Conservation (phyloP, 2,329 filamentous ascomycete genomes). For the Xylariaceae sp. region DNA sequence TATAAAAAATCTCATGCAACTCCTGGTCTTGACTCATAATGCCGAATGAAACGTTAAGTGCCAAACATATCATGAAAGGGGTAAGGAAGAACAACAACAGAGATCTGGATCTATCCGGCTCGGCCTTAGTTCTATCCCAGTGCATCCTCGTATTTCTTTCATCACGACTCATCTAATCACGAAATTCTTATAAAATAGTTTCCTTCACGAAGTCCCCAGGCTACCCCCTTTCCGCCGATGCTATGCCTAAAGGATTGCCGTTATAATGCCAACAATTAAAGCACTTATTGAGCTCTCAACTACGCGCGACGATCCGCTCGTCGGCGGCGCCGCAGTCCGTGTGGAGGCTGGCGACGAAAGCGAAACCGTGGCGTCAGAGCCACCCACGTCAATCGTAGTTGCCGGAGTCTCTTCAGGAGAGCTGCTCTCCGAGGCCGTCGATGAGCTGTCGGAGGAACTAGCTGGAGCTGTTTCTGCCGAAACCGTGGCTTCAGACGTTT, state of each 20-base stretch:
- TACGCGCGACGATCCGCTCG: constrained; percentile 30
- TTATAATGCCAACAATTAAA: constrained; percentile 32
- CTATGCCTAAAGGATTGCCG: constrained; percentile 26
- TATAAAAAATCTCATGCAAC: too few relatives aligned
- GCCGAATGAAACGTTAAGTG: too few relatives aligned
- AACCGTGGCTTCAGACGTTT: constrained; percentile 18
- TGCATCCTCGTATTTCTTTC: not conserved
- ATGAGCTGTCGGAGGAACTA: constrained; percentile 3
- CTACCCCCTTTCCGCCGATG: not conserved
- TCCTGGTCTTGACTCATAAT: too few relatives aligned
- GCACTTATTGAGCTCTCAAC: constrained; percentile 32
- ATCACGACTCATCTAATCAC: not conserved
- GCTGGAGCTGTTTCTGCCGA: constrained; percentile 16
- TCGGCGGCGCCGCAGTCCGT: constrained; percentile 26
- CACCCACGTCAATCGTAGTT: constrained; percentile 11
- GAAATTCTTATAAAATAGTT: not conserved
- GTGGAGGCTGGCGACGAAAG: constrained; percentile 18
- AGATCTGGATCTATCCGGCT: too few relatives aligned
- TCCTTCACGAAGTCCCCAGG: not conserved
- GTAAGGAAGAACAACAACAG: too few relatives aligned
- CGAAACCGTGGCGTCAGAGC: constrained; percentile 14
- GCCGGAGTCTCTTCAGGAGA: constrained; percentile 13
- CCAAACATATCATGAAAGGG: too few relatives aligned
- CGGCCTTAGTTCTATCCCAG: constrained; percentile 5
- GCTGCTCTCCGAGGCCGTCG: constrained; percentile 17